phyloP scores from a whole-genome alignment of 2,329 filamentous ascomycete species.

The Aspergillus intermedius region DNA sequence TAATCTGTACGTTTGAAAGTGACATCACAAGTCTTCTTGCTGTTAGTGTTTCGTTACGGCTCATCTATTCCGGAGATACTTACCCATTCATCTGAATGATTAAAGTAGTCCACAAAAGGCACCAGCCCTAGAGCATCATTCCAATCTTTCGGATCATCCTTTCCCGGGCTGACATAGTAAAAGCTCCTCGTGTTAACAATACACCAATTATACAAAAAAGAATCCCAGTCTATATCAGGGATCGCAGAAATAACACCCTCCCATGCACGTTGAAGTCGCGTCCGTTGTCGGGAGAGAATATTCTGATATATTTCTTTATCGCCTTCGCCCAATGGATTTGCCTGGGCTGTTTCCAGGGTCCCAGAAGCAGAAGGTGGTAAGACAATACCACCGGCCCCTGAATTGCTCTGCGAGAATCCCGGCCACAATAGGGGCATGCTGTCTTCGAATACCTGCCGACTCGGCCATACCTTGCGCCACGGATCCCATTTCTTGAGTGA shows the following conservation, averaged over 20 bases:
- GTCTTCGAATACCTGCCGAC: constrained; percentile 50
- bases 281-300: constrained; percentile 45
- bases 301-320: constrained; percentile 30
- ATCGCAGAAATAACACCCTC: constrained; percentile 33
- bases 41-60: background rate
- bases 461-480: constrained; percentile 65
- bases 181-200: constrained; percentile 55
- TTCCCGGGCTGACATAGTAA: constrained; percentile 45
- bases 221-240: constrained; percentile 31
- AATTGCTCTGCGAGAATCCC: constrained; percentile 14
- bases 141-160: constrained; percentile 22
- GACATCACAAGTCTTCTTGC: constrained; percentile 21
- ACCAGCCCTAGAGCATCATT: constrained; percentile 37
- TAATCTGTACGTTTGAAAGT: constrained; percentile 19
- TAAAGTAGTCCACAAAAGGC: constrained; percentile 38
- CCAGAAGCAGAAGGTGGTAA: constrained; percentile 34
- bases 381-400: constrained; percentile 7
- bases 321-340: constrained; percentile 13
- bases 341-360: constrained; percentile 25
- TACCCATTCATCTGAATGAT: constrained; percentile 32
- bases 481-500: constrained; percentile 40
- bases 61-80: constrained; percentile 4
- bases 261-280: constrained; percentile 50
- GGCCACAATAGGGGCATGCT: constrained; percentile 55
- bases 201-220: constrained; percentile 50